These are phyloP conservation scores for Ceratocystis variospora DNA, from an alignment of 2,329 filamentous ascomycete genomes.

Conservation along the genomic window DNA sequence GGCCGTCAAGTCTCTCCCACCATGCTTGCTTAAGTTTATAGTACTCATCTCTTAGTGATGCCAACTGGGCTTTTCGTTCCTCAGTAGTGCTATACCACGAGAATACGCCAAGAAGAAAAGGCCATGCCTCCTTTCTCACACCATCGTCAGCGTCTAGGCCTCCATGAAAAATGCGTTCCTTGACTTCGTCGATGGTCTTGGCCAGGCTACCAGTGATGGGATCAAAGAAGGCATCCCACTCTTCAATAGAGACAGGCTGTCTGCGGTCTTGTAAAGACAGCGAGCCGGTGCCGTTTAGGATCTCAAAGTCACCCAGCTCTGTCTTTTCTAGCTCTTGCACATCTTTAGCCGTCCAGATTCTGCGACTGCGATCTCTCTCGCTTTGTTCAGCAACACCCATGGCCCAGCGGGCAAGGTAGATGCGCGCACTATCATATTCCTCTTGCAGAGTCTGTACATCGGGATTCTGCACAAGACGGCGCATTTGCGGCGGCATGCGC, in stretches of 20 bases:
- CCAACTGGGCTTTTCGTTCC: slow-evolving; percentile 69
- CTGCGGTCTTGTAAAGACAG: slow-evolving; percentile 64
- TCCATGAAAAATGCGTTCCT: slow-evolving; percentile 93
- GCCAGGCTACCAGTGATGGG: slow-evolving; percentile 56
- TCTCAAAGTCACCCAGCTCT: slow-evolving; percentile 88
- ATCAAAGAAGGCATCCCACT: slow-evolving; percentile 91
- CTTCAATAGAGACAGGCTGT: slow-evolving; percentile 61
- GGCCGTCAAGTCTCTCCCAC: slow-evolving; percentile 88
- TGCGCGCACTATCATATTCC: slow-evolving; percentile 88
- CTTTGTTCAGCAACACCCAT: slow-evolving; percentile 98
- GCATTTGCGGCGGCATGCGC: slow-evolving; percentile 76
- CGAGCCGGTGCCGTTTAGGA: slow-evolving; percentile 65
- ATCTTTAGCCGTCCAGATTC: slow-evolving; percentile 88
- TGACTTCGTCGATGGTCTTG: slow-evolving; percentile 80
- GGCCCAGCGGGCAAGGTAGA: slow-evolving; percentile 92
- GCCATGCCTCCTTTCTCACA: slow-evolving; percentile 90
- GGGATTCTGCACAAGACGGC: slow-evolving; percentile 71
- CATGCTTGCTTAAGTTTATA: slow-evolving; percentile 84
- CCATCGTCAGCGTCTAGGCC: slow-evolving; percentile 80
- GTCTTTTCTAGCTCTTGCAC: slow-evolving; percentile 89
- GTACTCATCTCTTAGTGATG: slow-evolving; percentile 82
- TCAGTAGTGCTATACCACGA: slow-evolving; percentile 84
- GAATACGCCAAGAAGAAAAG: slow-evolving; percentile 82
- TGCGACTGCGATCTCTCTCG: slow-evolving; percentile 68
- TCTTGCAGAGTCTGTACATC: slow-evolving; percentile 93